Base-by-base conservation (phyloP, 345 rosid genomes). In the Eutrema yunnanense region DNA sequence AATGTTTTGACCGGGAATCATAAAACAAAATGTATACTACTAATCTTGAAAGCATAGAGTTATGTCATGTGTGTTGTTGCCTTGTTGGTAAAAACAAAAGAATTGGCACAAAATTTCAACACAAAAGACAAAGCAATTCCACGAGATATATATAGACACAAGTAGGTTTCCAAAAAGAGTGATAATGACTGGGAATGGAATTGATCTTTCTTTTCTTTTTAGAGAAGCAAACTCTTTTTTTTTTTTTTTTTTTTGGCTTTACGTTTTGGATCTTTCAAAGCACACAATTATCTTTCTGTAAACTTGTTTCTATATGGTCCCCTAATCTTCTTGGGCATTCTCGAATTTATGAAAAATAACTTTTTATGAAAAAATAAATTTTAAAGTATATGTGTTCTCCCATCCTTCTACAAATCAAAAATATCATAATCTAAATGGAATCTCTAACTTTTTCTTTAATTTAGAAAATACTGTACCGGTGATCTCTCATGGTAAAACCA, bases 111-210 rank as follows among this genome's bases (percentile, higher is more conserved):
- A n/a, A 9, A 14, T 3, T 29, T 42, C 69, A 34, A 72, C 55
- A 64, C 8, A 34, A 34, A 73, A 55, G 71, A 65, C 71, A 55
- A 41, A 54, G 12, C 54, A 54, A 37, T 14, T 47, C 33, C 58
- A 64, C 70, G 27, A 61, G 69, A 71, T 16, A 27, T 33, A 32
- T 9, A 44, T 10, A 68, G n/a, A 49, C 62, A 16, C 52, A 42
- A 47, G 73, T 53, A 51, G 42, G 62, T 42, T 22, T 47, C 62
- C 53, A 34, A 72, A 63, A 52, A 3, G 26, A 42, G n/a, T 53
- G 69, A 53, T 36, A 36, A 36, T 72, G 76, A 72, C 53, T 62
- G 69, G 69, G 32, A 51, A 30, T 9, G 67, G 32, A 26, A 27
- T 8, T 70, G 22, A 37, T 41, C 47, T 52, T 51, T 40, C 55